Conservation (phyloP, 139 green algal species). For the Picochlorum costavermella region DNA sequence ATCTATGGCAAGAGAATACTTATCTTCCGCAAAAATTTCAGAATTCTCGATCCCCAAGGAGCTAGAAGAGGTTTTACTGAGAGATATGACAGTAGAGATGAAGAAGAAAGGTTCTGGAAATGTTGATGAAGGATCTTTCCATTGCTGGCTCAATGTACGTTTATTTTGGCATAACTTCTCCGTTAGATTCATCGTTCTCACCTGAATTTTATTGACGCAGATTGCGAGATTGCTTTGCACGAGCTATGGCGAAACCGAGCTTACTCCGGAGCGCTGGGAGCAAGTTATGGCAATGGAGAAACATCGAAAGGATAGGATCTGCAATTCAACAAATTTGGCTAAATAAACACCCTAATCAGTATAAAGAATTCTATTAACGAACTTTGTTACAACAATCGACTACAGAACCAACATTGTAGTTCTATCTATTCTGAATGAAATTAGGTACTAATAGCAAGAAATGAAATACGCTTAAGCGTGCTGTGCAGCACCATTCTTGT, state of each 20-base stretch:
- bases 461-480: neutral
- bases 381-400: too few relatives aligned
- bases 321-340: neutral
- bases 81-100: conserved; percentile 20
- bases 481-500: neutral
- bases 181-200: neutral
- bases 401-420: too few relatives aligned
- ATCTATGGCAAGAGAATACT: conserved; percentile 21
- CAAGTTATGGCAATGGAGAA: conserved; percentile 24
- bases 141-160: conserved; percentile 35
- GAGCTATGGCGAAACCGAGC: conserved; percentile 27
- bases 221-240: conserved; percentile 21
- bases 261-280: conserved; percentile 29
- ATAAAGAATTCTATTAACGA: too few relatives aligned
- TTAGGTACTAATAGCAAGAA: neutral
- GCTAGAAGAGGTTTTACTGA: conserved; percentile 10
- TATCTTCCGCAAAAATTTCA: conserved; percentile 10
- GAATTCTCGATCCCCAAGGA: conserved; percentile 25
- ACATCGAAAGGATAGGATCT: conserved; percentile 16
- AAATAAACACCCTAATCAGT: neutral
- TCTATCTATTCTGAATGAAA: too few relatives aligned
- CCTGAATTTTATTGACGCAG: neutral
- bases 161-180: neutral
- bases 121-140: conserved; percentile 15
- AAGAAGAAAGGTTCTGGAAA: conserved; percentile 16